Base-by-base conservation (phyloP, 345 rosid species). In the Gossypium anomalum region DNA sequence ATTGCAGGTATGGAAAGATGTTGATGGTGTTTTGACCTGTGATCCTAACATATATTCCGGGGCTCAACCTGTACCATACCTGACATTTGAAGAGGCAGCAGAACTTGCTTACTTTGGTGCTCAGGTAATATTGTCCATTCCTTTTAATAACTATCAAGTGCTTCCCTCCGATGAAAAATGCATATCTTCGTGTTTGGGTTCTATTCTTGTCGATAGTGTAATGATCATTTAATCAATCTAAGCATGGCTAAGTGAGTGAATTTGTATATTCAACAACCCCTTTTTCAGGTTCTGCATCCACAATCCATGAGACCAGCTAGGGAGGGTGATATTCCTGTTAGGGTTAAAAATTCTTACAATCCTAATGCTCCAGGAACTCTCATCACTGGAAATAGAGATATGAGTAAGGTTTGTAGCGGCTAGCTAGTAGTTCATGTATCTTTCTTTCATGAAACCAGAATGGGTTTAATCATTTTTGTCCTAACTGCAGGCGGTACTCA, bases 21-120 rank as follows among this genome's bases (percentile, higher is more conserved):
- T 95, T 69, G 99, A 95, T 79, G 99, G 99, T 78, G 99, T 93
- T 81, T 82, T 95, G 81, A 95, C 99, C 58, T 95, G 99, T 66
- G 99, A 95, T 77, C 99, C 99, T 76, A 91, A 88, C 79, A 95
- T 95, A 74, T 80, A 89, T 80, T 80, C 87, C 38, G 75, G 7
- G 53, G 98, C 98, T 3, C 86, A 86, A 81, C 93, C 98, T 76
- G 98, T 95, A 52, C 97, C 97, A 38, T 89, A 65, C 78, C 80
- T 95, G 78, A 93, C 99, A 73, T 95, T 95, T 79, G 99, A 93
- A 0, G 99, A 95, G 82, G 99, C 99, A 79, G 97, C 99, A 74
- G 99, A 95, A 85, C 94, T 95, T 73, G 99, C 99, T 70, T 95
- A 95, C 86, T 95, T 90, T 85, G 99, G 99, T 74, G 89, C 99